These are phyloP conservation scores for Bifiguratus adelaidae DNA, from an alignment of 192 early-diverging fungal genomes.

Conservation along the genomic window DNA sequence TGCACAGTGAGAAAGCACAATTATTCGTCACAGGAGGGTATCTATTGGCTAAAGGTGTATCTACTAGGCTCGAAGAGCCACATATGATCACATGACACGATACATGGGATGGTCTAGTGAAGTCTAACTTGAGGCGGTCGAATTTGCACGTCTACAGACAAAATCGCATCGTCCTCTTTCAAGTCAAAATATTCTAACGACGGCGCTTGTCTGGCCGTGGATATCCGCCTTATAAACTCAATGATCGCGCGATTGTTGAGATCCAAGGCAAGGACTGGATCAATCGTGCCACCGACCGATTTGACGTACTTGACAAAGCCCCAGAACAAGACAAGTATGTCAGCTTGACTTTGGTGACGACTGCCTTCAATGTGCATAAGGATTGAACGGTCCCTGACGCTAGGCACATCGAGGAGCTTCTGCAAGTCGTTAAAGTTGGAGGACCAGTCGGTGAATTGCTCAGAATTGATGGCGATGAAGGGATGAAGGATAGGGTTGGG, in stretches of 20 bases:
- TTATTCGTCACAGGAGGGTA: no score
- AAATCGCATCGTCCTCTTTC: no score
- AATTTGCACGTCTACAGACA: no score
- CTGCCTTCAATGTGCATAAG: neutral
- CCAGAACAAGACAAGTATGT: neutral
- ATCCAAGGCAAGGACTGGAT: neutral
- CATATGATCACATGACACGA: no score
- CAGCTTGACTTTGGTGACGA: neutral
- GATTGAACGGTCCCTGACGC: neutral
- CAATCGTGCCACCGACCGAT: neutral
- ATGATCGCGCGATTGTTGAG: neutral
- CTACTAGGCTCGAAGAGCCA: no score
- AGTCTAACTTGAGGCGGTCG: no score
- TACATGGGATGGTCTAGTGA: no score
- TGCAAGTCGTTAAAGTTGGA: conserved; percentile 7
- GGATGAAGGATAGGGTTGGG: neutral
- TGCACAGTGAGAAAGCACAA: no score
- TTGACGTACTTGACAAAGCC: neutral
- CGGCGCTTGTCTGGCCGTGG: no score
- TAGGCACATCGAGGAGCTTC: neutral
- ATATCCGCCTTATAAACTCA: neutral
- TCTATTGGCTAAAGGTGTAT: no score
- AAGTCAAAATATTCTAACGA: no score
- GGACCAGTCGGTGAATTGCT: conserved; percentile 7
- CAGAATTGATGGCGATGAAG: neutral